These are phyloP conservation scores for Colletotrichum simmondsii DNA, from an alignment of 2,329 filamentous ascomycete species.

Conservation along the genomic window DNA sequence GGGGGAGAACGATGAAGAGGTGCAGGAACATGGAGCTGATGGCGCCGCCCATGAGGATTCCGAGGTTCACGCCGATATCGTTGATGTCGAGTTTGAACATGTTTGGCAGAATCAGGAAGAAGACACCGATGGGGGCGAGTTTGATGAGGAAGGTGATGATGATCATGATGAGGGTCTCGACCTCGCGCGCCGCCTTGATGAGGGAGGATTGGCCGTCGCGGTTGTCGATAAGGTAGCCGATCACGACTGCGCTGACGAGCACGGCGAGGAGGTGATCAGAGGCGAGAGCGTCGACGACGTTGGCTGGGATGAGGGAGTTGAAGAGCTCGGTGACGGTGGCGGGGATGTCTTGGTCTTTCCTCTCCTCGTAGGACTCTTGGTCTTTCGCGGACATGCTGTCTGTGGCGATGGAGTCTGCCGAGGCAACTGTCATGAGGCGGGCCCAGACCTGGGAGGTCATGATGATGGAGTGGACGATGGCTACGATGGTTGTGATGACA, in stretches of 20 bases:
- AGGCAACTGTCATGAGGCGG: conserved; percentile 53
- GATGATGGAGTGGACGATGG: conserved; percentile 58
- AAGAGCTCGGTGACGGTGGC: conserved; percentile 60
- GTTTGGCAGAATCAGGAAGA: conserved; percentile 64
- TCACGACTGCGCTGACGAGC: conserved; percentile 56
- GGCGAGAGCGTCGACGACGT: conserved; percentile 58
- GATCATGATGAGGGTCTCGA: conserved; percentile 58
- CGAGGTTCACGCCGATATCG: conserved; percentile 60
- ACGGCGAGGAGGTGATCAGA: conserved; percentile 58
- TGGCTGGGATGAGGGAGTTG: conserved; percentile 59
- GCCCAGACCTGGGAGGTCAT: conserved; percentile 59
- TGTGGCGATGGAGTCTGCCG: conserved; percentile 44
- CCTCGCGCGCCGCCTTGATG: conserved; percentile 55
- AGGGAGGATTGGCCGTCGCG: conserved; percentile 48
- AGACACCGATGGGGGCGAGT: conserved; percentile 61
- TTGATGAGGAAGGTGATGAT: conserved; percentile 61
- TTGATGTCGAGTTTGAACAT: conserved; percentile 59
- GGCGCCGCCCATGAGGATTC: conserved; percentile 59
- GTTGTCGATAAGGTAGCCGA: conserved; percentile 57
- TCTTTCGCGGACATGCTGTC: conserved; percentile 41
- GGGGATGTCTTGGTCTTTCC: conserved; percentile 47
- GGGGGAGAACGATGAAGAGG: conserved; percentile 56
- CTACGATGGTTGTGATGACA: conserved; percentile 58
- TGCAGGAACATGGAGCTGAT: conserved; percentile 59
- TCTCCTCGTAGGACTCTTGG: conserved; percentile 45